Base-by-base conservation (phyloP, 441 rosid genomes). In the Populus trichocarpa region DNA sequence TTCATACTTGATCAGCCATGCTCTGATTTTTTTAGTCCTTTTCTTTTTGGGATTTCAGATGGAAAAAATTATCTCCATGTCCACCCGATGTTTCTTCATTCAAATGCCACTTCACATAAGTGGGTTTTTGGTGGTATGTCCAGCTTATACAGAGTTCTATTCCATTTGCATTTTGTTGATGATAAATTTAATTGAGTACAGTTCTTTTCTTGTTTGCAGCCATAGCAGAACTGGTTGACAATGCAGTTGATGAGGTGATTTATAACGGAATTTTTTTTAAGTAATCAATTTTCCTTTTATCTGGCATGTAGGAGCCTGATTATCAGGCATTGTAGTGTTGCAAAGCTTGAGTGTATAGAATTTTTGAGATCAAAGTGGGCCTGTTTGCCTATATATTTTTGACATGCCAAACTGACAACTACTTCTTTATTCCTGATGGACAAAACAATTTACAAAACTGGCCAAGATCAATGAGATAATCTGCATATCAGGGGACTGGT, bases 111-210 rank as follows among this genome's bases (percentile, higher is more conserved):
- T 71, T 96, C 99, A 40, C 99, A 94, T 85, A 96, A 91, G 86
- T 96, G 99, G 99, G 97, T 93, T 23, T 96, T 92, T 85, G 99
- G 98, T 40, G 99, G 99, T 96, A 92, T 81, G 94, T 78, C 64
- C 53, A 61, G 67, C 67, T 69, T 25, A 50, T 75, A 11, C 42
- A 12, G 57, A 68, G 53, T 63, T 70, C 70, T 76, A 38, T 77
- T 59, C 63, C 32, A 9, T 50, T 68, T 35, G 35, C 53, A 67
- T 12, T 76, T 69, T 73, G 36, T 72, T 63, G 26, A 38, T 73
- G 22, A 25, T 14, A 25, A 10, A 12, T 72, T 50, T 38, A 46
- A 36, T 53, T 23, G 26, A 75, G 35, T 68, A 26, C 69, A 64
- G 70, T 77, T 72, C 76, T 79, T 63, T 73, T 80, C 57, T 8